Evolutionary conservation across 2,329 filamentous ascomycete species (phyloP).

Genomic region (Aspergillus hortae): DNA sequence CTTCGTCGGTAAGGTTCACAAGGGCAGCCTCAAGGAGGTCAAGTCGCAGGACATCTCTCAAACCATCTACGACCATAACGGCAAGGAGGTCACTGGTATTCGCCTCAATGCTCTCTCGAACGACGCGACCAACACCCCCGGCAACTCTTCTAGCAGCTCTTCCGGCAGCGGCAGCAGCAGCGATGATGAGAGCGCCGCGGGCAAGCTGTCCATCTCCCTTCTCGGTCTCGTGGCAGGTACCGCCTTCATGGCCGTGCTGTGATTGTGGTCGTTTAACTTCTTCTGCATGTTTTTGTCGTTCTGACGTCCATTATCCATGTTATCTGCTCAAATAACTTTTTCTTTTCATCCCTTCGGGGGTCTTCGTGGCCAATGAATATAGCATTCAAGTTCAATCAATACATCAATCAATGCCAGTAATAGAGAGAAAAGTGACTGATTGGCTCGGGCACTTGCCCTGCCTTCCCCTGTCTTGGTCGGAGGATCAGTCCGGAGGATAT

Average conservation of each 20-base stretch:
- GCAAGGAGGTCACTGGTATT: slow-evolving; percentile 60
- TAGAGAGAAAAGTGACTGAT: too few relatives aligned
- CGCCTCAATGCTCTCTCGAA: slow-evolving; percentile 53
- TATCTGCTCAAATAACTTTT: background rate
- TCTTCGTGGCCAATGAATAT: background rate
- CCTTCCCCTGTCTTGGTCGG: too few relatives aligned
- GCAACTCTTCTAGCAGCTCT: slow-evolving; percentile 13
- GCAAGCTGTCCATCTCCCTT: slow-evolving; percentile 20
- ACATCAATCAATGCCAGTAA: too few relatives aligned
- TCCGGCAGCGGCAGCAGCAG: slow-evolving; percentile 8
- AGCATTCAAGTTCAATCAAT: background rate
- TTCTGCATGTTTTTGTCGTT: background rate
- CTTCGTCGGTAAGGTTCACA: slow-evolving; percentile 57
- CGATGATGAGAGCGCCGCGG: slow-evolving; percentile 13
- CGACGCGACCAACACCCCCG: slow-evolving; percentile 55
- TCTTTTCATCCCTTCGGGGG: background rate
- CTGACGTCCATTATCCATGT: background rate
- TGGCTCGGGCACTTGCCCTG: too few relatives aligned
- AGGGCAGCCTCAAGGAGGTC: slow-evolving; percentile 62
- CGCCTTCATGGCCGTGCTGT: slow-evolving; percentile 7
- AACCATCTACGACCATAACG: slow-evolving; percentile 55
- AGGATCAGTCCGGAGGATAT: too few relatives aligned
- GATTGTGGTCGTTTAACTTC: background rate
- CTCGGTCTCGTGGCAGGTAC: slow-evolving; percentile 24
- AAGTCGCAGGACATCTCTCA: slow-evolving; percentile 54